These are phyloP conservation scores for Mallotus repandus DNA, from an alignment of 441 rosid species.

Conservation along the genomic window DNA sequence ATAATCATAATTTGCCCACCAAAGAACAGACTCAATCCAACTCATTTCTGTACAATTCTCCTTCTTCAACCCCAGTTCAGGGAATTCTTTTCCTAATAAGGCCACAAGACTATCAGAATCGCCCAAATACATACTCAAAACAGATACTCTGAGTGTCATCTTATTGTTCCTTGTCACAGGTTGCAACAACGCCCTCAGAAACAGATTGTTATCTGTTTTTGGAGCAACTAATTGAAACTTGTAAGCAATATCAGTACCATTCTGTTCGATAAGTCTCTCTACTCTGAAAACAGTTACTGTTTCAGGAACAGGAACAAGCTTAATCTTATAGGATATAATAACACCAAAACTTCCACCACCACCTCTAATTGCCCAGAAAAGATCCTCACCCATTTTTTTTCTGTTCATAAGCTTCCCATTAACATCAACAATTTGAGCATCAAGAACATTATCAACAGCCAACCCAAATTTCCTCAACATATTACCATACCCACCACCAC, in stretches of 20 bases:
- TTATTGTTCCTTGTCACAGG: slow-evolving; percentile 34
- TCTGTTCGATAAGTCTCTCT: slow-evolving; percentile 29
- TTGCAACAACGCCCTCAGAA: slow-evolving; percentile 55
- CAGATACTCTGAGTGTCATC: slow-evolving; percentile 37
- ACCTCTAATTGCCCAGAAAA: slow-evolving; percentile 76
- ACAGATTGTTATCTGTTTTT: slow-evolving; percentile 37
- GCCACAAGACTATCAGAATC: slow-evolving; percentile 36
- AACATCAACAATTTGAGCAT: slow-evolving; percentile 60
- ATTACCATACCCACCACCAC: slow-evolving; percentile 70
- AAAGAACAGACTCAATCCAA: slow-evolving; percentile 55
- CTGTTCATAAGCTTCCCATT: slow-evolving; percentile 49
- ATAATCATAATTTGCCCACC: slow-evolving; percentile 43
- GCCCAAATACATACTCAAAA: slow-evolving; percentile 46
- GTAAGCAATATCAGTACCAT: slow-evolving; percentile 40
- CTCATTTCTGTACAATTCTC: slow-evolving; percentile 44
- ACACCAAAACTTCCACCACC: slow-evolving; percentile 73
- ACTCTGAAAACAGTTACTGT: slow-evolving; percentile 54
- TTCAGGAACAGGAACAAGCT: slow-evolving; percentile 51
- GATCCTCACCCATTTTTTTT: slow-evolving; percentile 65
- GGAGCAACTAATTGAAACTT: slow-evolving; percentile 55
- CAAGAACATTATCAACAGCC: slow-evolving; percentile 48
- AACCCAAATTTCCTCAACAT: slow-evolving; percentile 59
- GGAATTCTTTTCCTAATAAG: slow-evolving; percentile 48
- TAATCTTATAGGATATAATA: slow-evolving; percentile 50
- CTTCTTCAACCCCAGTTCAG: slow-evolving; percentile 44